These are phyloP conservation scores for Stentor coeruleus DNA, from an alignment of 73 alveolate species.

Conservation along the genomic window DNA sequence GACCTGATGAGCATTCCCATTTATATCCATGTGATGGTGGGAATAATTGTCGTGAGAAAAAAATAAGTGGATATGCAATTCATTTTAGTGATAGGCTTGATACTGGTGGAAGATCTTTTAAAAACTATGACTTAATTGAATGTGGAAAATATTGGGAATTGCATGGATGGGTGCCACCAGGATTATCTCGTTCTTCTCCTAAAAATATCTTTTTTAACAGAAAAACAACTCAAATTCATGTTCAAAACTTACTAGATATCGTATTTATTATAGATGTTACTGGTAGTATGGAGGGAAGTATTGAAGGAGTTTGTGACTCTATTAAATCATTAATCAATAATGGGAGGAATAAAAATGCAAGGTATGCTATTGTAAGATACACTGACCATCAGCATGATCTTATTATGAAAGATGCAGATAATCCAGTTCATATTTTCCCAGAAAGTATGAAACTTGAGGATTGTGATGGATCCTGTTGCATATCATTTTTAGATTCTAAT, in stretches of 20 bases:
- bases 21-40: constrained; percentile 38
- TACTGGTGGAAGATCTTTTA: background rate
- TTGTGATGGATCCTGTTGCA: too few relatives aligned
- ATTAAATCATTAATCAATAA: background rate
- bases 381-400: constrained; percentile 24
- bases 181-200: too few relatives aligned
- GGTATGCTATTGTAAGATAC: constrained; percentile 15
- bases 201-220: too few relatives aligned
- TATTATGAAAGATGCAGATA: too few relatives aligned
- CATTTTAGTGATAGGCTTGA: too few relatives aligned
- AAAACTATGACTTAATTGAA: constrained; percentile 30
- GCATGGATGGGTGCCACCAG: constrained; percentile 46
- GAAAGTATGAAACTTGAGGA: background rate
- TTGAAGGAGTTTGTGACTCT: background rate
- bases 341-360: background rate
- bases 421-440: constrained; percentile 26
- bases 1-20: constrained; percentile 49
- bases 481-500: too few relatives aligned
- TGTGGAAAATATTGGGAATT: constrained; percentile 37
- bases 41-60: constrained; percentile 30
- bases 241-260: too few relatives aligned
- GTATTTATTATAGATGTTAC: background rate
- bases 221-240: too few relatives aligned
- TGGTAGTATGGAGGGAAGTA: background rate
- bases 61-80: constrained; percentile 1